phyloP scores from a whole-genome alignment of 768 basidiomycete species.

The Crucibulum laeve region DNA sequence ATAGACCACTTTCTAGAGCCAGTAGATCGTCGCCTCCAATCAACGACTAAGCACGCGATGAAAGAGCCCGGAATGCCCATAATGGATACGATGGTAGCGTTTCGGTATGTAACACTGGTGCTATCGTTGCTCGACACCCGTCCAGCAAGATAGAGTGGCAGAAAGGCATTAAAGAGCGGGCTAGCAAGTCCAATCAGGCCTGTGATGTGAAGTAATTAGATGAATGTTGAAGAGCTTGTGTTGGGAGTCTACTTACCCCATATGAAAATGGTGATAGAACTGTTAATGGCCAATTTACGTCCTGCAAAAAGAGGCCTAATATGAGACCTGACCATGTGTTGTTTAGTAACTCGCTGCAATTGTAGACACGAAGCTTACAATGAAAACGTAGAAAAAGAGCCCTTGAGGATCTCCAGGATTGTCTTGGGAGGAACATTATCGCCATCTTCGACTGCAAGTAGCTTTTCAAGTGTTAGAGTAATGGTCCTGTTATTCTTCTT shows the following conservation, averaged over 20 bases:
- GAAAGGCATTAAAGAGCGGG: conserved; percentile 48
- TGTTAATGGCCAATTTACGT: conserved; percentile 38
- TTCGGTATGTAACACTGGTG: conserved; percentile 34
- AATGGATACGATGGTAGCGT: conserved; percentile 44
- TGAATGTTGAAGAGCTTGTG: background rate
- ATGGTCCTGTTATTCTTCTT: conserved; percentile 39
- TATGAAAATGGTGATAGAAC: conserved; percentile 41
- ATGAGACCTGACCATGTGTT: conserved; percentile 34
- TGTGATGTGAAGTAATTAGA: conserved; percentile 1
- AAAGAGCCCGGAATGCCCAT: conserved; percentile 45
- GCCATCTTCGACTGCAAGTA: conserved; percentile 24
- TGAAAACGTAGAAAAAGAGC: conserved; percentile 32
- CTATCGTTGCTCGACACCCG: conserved; percentile 22
- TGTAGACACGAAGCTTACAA: conserved; percentile 26
- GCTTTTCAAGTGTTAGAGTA: conserved; percentile 39
- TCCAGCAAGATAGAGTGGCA: conserved; percentile 41
- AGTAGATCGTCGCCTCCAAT: conserved; percentile 31
- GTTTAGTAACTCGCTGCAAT: background rate
- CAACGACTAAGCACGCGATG: conserved; percentile 40
- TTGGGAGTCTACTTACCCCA: conserved; percentile 35
- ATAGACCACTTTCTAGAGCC: conserved; percentile 20
- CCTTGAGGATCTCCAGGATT: conserved; percentile 23
- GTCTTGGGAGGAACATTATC: conserved; percentile 12
- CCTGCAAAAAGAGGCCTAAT: conserved; percentile 45
- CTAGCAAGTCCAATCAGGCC: conserved; percentile 49